phyloP scores from a whole-genome alignment of 208 protist species.

The Crithidia fasciculata region DNA sequence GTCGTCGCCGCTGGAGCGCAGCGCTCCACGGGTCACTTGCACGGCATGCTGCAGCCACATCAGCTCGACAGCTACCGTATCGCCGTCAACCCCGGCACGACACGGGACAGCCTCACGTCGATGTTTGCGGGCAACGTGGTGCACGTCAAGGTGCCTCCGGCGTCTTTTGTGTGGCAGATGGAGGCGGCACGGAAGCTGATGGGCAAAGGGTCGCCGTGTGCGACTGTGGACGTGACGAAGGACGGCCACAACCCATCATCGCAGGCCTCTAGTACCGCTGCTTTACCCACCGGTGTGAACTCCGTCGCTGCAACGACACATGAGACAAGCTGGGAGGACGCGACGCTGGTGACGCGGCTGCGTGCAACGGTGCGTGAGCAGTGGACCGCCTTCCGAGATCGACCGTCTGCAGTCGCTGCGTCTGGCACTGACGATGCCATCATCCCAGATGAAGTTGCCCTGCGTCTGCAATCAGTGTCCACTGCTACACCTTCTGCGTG shows the following conservation, averaged over 20 bases:
- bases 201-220: neutral
- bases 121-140: conserved; percentile 72
- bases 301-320: neutral
- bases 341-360: neutral
- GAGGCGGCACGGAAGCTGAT: conserved; percentile 30
- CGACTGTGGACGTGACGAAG: neutral
- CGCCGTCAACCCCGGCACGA: conserved; percentile 82
- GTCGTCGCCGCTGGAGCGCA: conserved; percentile 76
- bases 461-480: neutral
- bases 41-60: conserved; percentile 15
- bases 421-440: neutral
- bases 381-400: neutral
- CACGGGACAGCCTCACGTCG: conserved; percentile 72
- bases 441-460: conserved; percentile 19
- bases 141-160: conserved; percentile 82
- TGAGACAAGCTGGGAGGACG: neutral
- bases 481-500: neutral
- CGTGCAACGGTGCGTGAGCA: neutral
- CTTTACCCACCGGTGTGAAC: neutral
- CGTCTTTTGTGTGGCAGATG: conserved; percentile 60
- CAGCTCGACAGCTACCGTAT: conserved; percentile 75
- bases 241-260: neutral
- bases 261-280: neutral
- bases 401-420: neutral
- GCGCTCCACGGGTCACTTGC: conserved; percentile 53